Conservation (phyloP, 306 rosid genomes). For the Ceratonia siliqua region DNA sequence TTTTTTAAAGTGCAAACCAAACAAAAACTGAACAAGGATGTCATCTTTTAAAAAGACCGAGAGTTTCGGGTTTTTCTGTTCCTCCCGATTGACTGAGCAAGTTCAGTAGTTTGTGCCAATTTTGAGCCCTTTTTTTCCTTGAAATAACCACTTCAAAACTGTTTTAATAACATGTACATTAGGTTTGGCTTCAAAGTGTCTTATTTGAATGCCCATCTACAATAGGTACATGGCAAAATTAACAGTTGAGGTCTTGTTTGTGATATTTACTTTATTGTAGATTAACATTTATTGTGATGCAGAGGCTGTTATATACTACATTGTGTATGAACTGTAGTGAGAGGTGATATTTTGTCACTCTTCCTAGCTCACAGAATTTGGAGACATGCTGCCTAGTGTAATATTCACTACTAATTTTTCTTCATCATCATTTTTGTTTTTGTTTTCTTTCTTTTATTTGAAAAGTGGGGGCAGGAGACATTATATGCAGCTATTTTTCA, state of each 20-base stretch:
- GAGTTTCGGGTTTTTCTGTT: background rate
- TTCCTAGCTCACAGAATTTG: background rate
- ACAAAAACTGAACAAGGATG: background rate
- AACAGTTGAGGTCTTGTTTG: background rate
- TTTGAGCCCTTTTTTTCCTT: background rate
- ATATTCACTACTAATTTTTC: background rate
- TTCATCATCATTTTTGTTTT: background rate
- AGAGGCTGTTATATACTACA: background rate
- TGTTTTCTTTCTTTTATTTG: background rate
- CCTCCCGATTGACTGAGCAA: background rate
- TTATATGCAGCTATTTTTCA: background rate
- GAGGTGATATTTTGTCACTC: slow-evolving; percentile 13
- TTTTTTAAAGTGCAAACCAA: slow-evolving; percentile 13
- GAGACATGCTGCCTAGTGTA: background rate
- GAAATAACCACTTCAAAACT: slow-evolving; percentile 26
- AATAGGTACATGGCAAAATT: background rate
- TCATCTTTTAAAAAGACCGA: slow-evolving; percentile 1
- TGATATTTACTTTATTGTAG: background rate
- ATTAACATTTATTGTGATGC: slow-evolving; percentile 10
- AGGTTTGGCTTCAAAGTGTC: slow-evolving; percentile 7
- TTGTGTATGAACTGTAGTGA: background rate
- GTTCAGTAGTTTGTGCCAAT: slow-evolving; percentile 10
- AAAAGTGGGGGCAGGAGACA: background rate
- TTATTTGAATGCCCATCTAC: slow-evolving; percentile 15
- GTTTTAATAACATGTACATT: background rate